These are phyloP conservation scores for Nigrograna mackinnonii DNA, from an alignment of 2,329 filamentous ascomycete genomes.

Conservation along the genomic window DNA sequence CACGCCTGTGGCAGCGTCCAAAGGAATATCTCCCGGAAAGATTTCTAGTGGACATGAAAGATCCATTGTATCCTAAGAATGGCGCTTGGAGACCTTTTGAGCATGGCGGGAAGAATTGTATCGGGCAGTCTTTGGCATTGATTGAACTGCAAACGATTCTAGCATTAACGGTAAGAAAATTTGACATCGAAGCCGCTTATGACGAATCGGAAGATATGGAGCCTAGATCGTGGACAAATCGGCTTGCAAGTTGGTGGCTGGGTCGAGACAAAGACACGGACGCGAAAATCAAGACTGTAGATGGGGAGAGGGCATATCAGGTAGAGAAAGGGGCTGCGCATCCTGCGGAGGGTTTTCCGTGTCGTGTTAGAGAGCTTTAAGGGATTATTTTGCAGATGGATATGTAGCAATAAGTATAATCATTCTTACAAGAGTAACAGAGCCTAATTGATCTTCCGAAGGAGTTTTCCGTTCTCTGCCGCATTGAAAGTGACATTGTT, in stretches of 20 bases:
- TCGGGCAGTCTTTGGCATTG: conserved; percentile 2
- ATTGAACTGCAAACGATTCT: conserved; percentile 3
- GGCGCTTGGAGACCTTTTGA: conserved; percentile 5
- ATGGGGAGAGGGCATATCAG: not conserved
- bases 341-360: not conserved
- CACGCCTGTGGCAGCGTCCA: conserved; percentile 2
- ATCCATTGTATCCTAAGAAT: conserved; percentile 1
- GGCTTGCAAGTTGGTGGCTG: too few species aligned
- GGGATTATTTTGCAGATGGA: too few species aligned
- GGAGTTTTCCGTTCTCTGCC: too few species aligned
- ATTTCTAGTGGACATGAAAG: conserved; percentile 1
- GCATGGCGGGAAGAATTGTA: conserved; percentile 3
- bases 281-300: too few species aligned
- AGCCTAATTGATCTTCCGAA: too few species aligned
- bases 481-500: too few species aligned
- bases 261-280: not conserved
- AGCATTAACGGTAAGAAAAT: conserved; percentile 4
- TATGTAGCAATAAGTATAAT: too few species aligned
- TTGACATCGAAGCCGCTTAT: conserved; percentile 7
- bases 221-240: too few species aligned
- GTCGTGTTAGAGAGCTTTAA: too few species aligned
- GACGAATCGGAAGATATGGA: too few species aligned
- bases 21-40: conserved; percentile 5
- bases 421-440: too few species aligned
- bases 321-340: not conserved